Evolutionary conservation across 495 filamentous ascomycete species (phyloP), one percentile per base, ranked within the genome.

Genomic region (Tuber indicum): DNA sequence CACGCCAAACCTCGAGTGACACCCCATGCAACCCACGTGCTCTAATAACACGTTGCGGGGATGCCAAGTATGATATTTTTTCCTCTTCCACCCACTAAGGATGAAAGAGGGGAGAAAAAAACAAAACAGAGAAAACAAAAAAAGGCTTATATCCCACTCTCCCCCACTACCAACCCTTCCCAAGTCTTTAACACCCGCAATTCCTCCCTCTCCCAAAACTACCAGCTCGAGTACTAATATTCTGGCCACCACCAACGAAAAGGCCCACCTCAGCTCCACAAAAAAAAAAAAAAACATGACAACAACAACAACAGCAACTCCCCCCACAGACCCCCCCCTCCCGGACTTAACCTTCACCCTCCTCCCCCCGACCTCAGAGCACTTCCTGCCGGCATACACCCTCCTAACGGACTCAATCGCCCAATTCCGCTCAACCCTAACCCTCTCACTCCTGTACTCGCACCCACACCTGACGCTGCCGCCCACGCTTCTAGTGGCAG

Each of bases 371-470:
- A 75, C 84, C 9, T 73, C 81, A 47, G 87, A 32, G 12, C n/a
- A 89, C 75, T 83, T 84, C 70, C 79, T 85, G 52, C 77, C 85
- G 21, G 85, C 87, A 8, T 84, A 90, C 26, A 84, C 84, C 47
- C 86, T 91, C 16, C 84, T 91, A 75, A 85, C 89, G 19, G 86
- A 89, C 83, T 88, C 87, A 58, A 85, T 93, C 72, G 89, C 90
- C 21, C 89, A 92, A 78, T 90, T 92, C 79, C 88, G 90, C 41
- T 87, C 90, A 81, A 42, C 84, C 9, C 87, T 90, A n/a, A 85
- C 87, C 19, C 81, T 80, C 12, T 81, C 86, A 71, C 80, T 93
- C 12, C 84, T 92, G 58, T 85, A 86, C 76, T 86, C 89, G 79
- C 88, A 78, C 19, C 81, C 88, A 0, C 62, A 86, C 46, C 83